Evolutionary conservation across 805 yeast species (phyloP).

Genomic region (Metschnikowia aberdeeniae): DNA sequence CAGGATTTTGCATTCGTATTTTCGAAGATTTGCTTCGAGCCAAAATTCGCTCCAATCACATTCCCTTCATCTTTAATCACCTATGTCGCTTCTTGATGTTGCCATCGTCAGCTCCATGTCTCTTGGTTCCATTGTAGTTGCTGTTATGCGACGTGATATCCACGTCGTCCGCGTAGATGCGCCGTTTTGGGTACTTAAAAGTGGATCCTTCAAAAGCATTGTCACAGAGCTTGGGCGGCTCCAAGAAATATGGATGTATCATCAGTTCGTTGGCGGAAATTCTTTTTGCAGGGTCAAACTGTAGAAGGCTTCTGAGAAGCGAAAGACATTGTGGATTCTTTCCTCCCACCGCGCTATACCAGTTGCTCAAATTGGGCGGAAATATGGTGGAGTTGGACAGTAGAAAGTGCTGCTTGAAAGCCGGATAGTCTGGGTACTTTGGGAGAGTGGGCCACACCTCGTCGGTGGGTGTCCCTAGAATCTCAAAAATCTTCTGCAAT

Average conservation of each 20-base stretch:
- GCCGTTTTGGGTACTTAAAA: conserved; percentile 76
- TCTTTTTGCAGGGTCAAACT: conserved; percentile 79
- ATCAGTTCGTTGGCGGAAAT: conserved; percentile 76
- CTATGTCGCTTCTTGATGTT: conserved; percentile 9
- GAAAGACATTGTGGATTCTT: conserved; percentile 64
- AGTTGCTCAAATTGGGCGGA: conserved; percentile 67
- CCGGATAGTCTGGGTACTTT: conserved; percentile 75
- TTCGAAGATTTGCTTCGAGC: too few relatives aligned
- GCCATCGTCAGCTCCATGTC: conserved; percentile 21
- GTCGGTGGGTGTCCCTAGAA: conserved; percentile 82
- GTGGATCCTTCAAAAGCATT: conserved; percentile 78
- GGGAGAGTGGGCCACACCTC: conserved; percentile 76
- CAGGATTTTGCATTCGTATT: too few relatives aligned
- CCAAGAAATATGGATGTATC: conserved; percentile 74
- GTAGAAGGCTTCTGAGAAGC: conserved; percentile 59
- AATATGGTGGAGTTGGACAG: conserved; percentile 46
- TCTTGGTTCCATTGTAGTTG: conserved; percentile 20
- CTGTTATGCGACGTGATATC: conserved; percentile 50
- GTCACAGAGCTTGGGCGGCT: conserved; percentile 59
- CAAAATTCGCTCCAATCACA: too few relatives aligned
- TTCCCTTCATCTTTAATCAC: neutral
- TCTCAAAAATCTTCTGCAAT: conserved; percentile 82
- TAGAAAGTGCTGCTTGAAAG: conserved; percentile 43
- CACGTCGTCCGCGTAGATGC: conserved; percentile 83
- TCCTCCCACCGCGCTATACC: conserved; percentile 86